phyloP scores from a whole-genome alignment of 352 stramenopile genomes.

The Albugo laibachii region DNA sequence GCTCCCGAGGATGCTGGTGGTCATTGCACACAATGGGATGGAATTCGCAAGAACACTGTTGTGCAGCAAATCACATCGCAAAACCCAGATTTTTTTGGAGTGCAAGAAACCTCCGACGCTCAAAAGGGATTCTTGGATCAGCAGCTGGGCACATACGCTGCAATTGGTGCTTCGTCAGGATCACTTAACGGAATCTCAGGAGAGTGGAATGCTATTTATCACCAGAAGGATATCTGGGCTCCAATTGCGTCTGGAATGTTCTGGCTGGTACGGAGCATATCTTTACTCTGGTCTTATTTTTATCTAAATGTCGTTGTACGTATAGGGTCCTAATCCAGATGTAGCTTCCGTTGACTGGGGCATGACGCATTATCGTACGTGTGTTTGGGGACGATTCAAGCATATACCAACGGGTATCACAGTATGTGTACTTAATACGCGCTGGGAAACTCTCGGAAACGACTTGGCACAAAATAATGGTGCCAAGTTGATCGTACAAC shows the following conservation, averaged over 20 bases:
- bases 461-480: conserved; percentile 42
- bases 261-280: conserved; percentile 20
- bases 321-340: conserved; percentile 22
- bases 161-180: conserved; percentile 31
- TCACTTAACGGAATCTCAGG: conserved; percentile 34
- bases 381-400: conserved; percentile 48
- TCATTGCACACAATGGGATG: conserved; percentile 39
- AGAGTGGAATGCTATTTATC: conserved; percentile 47
- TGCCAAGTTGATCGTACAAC: conserved; percentile 39
- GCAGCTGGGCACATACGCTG: conserved; percentile 29
- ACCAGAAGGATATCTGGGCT: conserved; percentile 32
- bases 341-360: conserved; percentile 27
- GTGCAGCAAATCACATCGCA: conserved; percentile 28
- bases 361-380: conserved; percentile 56
- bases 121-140: conserved; percentile 42
- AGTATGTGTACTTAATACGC: conserved; percentile 59
- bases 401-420: conserved; percentile 34
- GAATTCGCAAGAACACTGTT: conserved; percentile 40
- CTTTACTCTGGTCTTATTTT: too few relatives aligned
- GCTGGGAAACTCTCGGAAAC: conserved; percentile 66
- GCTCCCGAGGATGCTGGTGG: conserved; percentile 17
- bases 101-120: conserved; percentile 58
- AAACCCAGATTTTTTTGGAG: conserved; percentile 49
- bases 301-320: neutral
- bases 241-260: conserved; percentile 37